phyloP scores from a whole-genome alignment of 495 filamentous ascomycete genomes.

The Rhypophila decipiens region DNA sequence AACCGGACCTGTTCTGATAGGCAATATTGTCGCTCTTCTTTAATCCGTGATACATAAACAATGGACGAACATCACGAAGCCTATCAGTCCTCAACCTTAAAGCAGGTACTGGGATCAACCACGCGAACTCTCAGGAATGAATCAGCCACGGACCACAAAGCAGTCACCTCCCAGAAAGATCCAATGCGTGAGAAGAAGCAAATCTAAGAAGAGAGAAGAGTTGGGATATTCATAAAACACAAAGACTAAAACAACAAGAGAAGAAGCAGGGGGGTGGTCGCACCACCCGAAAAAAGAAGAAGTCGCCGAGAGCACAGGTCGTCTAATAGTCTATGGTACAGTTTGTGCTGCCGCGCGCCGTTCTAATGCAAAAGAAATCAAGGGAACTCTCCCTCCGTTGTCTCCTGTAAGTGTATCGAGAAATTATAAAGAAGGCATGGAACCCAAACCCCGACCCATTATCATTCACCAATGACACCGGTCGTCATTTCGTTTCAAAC shows the following conservation, averaged over 20 bases:
- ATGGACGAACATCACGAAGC: no score
- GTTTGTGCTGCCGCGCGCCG: not conserved
- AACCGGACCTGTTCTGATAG: no score
- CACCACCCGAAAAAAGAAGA: not conserved
- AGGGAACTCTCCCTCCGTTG: no score
- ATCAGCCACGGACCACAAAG: not conserved
- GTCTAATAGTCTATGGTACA: slow-evolving; percentile 4
- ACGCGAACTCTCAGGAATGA: not conserved
- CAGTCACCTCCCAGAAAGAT: not conserved
- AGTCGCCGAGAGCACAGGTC: not conserved
- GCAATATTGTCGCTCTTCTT: no score
- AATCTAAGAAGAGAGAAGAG: not conserved
- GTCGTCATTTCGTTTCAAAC: not conserved
- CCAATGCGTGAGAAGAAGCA: not conserved
- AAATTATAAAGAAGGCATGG: no score
- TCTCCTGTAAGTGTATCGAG: no score
- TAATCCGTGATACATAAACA: no score
- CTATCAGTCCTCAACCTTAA: no score
- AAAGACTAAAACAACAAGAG: not conserved
- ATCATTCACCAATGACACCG: not conserved
- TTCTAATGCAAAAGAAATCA: not conserved
- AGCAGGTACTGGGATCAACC: not conserved
- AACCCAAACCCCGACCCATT: no score
- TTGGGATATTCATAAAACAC: not conserved
- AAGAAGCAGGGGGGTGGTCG: no score